Percentiles rank a stretch among this genome's conserved stretches.
Conservation (phyloP, 768 basidiomycete species). For the Hygrocybe coccinea region DNA sequence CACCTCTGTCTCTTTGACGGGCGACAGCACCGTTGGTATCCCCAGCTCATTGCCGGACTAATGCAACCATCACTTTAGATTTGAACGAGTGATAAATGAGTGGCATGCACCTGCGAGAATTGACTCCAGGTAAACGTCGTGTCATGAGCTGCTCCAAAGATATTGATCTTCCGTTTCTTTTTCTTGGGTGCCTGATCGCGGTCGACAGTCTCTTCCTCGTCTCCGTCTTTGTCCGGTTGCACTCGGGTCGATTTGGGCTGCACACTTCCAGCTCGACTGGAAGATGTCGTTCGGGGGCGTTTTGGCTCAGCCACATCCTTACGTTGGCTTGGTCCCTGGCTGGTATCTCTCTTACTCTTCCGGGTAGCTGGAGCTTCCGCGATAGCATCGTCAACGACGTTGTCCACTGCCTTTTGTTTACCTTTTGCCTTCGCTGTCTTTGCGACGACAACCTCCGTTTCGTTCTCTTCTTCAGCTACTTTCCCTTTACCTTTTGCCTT, state of each 20-base stretch:
- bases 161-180: slow-evolving; percentile 66
- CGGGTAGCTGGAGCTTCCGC: slow-evolving; percentile 13
- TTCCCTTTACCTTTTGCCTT: slow-evolving; percentile 41
- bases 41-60: slow-evolving; percentile 43
- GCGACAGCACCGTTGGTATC: slow-evolving; percentile 65
- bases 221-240: slow-evolving; percentile 16
- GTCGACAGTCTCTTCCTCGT: slow-evolving; percentile 21
- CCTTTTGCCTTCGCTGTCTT: slow-evolving; percentile 17
- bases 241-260: slow-evolving; percentile 14
- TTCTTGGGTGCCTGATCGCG: slow-evolving; percentile 42
- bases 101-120: slow-evolving; percentile 27
- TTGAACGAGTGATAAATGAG: neutral
- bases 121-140: slow-evolving; percentile 31
- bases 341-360: neutral
- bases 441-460: slow-evolving; percentile 15
- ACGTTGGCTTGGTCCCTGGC: neutral
- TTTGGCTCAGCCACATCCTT: slow-evolving; percentile 6
- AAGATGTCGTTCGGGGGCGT: slow-evolving; percentile 9
- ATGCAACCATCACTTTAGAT: neutral
- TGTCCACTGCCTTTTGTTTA: slow-evolving; percentile 32
- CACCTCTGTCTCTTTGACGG: slow-evolving; percentile 52
- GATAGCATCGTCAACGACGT: slow-evolving; percentile 16
- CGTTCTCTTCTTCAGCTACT: slow-evolving; percentile 23
- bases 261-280: slow-evolving; percentile 20
- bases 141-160: slow-evolving; percentile 45